phyloP scores from a whole-genome alignment of 164 flowering plant genomes.

The Vitis rotundifolia region DNA sequence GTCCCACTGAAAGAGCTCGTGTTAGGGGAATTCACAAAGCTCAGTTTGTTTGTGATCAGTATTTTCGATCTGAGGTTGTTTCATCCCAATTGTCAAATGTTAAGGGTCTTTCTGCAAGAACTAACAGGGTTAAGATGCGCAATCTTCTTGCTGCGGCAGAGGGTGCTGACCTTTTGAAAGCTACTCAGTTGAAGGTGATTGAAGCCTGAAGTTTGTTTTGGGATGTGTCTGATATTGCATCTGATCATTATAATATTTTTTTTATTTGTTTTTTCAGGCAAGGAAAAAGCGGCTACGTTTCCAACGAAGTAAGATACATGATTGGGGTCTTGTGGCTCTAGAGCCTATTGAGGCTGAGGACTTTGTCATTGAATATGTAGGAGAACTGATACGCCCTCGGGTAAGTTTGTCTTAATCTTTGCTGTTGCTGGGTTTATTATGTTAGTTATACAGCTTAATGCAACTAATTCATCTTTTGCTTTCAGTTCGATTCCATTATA shows the following conservation, averaged over 20 bases:
- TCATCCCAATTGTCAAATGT: constrained; percentile 45
- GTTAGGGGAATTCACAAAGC: constrained; percentile 53
- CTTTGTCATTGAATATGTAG: constrained; percentile 98
- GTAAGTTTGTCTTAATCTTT: constrained; percentile 34
- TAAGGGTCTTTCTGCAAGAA: constrained; percentile 91
- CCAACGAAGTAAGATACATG: constrained; percentile 97
- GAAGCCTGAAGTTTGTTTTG: background rate
- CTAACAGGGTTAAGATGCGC: constrained; percentile 89
- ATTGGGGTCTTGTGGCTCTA: constrained; percentile 95
- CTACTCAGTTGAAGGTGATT: constrained; percentile 84
- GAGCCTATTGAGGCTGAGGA: constrained; percentile 99
- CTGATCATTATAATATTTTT: constrained; percentile 1
- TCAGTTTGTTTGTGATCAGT: constrained; percentile 18
- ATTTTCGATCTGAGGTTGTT: constrained; percentile 38
- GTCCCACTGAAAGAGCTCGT: constrained; percentile 72
- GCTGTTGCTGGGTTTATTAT: background rate
- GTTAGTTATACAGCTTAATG: background rate
- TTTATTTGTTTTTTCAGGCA: constrained; percentile 56
- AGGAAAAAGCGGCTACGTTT: constrained; percentile 92
- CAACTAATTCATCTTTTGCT: background rate
- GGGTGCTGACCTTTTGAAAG: constrained; percentile 91
- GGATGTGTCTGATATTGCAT: background rate
- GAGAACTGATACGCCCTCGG: constrained; percentile 89
- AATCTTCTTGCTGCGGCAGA: constrained; percentile 96
- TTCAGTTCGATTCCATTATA: background rate